These are phyloP conservation scores for Saturnispora serradocipensis DNA, from an alignment of 805 yeast genomes.

Conservation along the genomic window DNA sequence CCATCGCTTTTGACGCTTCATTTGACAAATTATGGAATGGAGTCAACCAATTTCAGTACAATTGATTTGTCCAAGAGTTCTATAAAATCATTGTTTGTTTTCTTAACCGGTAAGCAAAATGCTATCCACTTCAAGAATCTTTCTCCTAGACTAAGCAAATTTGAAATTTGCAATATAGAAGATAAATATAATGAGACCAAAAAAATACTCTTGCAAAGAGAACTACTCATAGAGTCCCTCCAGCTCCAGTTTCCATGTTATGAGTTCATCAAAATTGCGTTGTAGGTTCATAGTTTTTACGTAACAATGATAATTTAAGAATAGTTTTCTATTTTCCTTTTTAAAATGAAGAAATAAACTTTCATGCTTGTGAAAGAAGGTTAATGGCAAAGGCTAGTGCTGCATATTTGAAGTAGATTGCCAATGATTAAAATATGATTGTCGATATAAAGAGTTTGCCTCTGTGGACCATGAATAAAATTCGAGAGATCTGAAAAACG, in stretches of 20 bases:
- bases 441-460: neutral
- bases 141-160: neutral
- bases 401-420: too few species aligned
- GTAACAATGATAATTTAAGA: neutral
- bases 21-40: neutral
- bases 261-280: neutral
- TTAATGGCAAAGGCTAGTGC: too few species aligned
- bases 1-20: neutral
- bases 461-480: neutral
- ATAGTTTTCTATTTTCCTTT: too few species aligned
- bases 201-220: neutral
- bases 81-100: neutral
- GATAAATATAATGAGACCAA: neutral
- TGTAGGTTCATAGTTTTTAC: neutral
- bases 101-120: neutral
- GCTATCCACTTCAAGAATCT: neutral
- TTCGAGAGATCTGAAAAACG: neutral
- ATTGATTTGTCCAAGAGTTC: neutral
- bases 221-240: neutral
- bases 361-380: too few species aligned
- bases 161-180: neutral
- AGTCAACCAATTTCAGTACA: neutral
- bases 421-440: too few species aligned
- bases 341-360: too few species aligned
- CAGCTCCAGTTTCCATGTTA: neutral